A percentile compares a stretch with the other conserved stretches of the same genome.
phyloP scores from a whole-genome alignment of 169 alveolate genomes.

The Eimeria brunetti region DNA sequence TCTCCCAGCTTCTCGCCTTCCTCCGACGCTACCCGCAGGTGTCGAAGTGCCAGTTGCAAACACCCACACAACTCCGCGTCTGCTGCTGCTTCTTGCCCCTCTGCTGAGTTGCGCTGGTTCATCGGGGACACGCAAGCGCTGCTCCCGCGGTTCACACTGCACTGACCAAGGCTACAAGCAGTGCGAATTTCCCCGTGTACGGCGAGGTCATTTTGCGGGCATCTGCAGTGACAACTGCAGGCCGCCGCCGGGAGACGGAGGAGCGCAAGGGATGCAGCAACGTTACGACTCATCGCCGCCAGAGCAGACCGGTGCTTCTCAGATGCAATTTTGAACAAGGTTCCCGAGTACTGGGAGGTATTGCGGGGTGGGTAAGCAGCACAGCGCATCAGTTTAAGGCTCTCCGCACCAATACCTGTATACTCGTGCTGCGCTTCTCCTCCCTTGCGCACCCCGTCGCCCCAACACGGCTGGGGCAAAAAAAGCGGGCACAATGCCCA shows the following conservation, averaged over 20 bases:
- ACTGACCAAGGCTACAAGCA: background rate
- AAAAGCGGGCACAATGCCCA: slow-evolving; percentile 38
- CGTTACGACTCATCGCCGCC: slow-evolving; percentile 66
- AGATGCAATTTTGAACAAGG: background rate
- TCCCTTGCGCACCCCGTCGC: background rate
- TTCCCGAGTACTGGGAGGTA: background rate
- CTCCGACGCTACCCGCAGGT: slow-evolving; percentile 11
- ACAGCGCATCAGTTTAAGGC: background rate
- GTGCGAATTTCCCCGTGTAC: background rate
- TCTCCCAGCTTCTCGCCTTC: slow-evolving; percentile 12
- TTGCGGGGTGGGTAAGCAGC: background rate
- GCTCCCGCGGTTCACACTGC: background rate
- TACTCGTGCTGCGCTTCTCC: background rate
- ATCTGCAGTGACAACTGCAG: background rate
- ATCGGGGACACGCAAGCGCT: background rate
- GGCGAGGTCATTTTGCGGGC: background rate
- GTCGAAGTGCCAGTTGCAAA: slow-evolving; percentile 27
- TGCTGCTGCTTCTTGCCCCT: background rate
- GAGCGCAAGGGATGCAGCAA: slow-evolving; percentile 44
- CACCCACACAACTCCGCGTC: background rate
- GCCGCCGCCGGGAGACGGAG: slow-evolving; percentile 25
- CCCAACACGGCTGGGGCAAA: slow-evolving; percentile 54
- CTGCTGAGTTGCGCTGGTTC: slow-evolving; percentile 4
- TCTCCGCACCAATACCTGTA: background rate
- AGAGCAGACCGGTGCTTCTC: slow-evolving; percentile 27